Conservation (phyloP, 169 alveolate genomes). For the Cyclospora cayetanensis region DNA sequence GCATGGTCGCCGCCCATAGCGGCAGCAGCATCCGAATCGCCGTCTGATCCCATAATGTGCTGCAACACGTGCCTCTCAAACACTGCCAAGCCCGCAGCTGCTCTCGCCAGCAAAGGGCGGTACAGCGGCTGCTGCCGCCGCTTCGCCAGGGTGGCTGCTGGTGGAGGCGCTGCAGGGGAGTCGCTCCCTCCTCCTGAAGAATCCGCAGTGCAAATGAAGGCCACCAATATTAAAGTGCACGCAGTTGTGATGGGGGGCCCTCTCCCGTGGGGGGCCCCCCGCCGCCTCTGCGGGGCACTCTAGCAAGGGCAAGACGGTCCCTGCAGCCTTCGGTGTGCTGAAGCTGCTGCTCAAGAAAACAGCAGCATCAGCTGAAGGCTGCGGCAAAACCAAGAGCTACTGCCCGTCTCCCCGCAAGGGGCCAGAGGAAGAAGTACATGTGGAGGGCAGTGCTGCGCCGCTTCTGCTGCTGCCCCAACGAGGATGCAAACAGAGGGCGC, state of each 20-base stretch:
- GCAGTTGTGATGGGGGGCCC: slow-evolving; percentile 11
- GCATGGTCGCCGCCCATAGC: neutral
- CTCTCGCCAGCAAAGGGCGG: too few relatives aligned
- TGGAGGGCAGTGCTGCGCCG: slow-evolving; percentile 8
- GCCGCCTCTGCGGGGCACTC: neutral
- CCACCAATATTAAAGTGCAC: neutral
- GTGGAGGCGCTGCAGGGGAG: slow-evolving; percentile 2
- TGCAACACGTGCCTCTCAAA: neutral
- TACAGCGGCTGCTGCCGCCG: too few relatives aligned
- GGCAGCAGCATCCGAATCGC: neutral
- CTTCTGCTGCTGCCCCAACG: slow-evolving; percentile 37
- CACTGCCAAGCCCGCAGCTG: too few relatives aligned
- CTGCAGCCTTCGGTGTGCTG: slow-evolving; percentile 15
- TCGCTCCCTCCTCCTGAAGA: slow-evolving; percentile 1
- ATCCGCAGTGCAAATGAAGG: neutral
- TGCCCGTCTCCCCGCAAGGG: neutral
- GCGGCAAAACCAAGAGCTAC: neutral
- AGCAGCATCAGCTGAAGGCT: slow-evolving; percentile 7
- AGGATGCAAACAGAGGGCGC: neutral
- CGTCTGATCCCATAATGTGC: neutral
- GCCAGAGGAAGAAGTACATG: neutral
- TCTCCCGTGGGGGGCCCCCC: slow-evolving; percentile 3
- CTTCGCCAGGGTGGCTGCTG: slow-evolving; percentile 17
- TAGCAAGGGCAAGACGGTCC: neutral
- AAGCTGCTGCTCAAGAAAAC: neutral